Evolutionary conservation across 345 rosid species (phyloP).

Genomic region (Gossypioides kirkii): DNA sequence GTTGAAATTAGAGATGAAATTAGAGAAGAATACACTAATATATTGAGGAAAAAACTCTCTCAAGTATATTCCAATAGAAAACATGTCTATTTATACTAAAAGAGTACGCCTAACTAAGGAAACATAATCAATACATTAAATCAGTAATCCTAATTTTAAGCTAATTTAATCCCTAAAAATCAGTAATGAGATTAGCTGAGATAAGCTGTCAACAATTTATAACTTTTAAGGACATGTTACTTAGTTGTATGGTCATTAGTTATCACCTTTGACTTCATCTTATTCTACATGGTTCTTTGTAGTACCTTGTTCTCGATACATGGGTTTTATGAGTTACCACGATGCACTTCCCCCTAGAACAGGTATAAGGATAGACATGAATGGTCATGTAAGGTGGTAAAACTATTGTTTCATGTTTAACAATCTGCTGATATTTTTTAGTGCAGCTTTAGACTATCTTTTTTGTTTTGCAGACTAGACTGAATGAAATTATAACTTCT

Average conservation of each 20-base stretch:
- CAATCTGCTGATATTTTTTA: not conserved
- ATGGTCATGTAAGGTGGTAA: not conserved
- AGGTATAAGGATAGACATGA: not conserved
- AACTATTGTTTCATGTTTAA: conserved; percentile 5
- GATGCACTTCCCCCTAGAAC: not conserved
- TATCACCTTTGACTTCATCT: not conserved
- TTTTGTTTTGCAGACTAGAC: conserved; percentile 56
- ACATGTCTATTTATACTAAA: too few species aligned
- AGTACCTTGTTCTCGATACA: not conserved
- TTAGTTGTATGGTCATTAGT: not conserved
- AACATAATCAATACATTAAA: too few species aligned
- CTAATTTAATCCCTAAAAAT: too few species aligned
- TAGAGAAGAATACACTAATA: too few species aligned
- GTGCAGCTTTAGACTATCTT: not conserved
- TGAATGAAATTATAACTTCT: conserved; percentile 75
- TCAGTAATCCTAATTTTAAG: too few species aligned
- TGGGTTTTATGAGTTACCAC: not conserved
- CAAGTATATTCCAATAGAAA: too few species aligned
- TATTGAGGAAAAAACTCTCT: too few species aligned
- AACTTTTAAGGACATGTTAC: not conserved
- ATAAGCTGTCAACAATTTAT: too few species aligned
- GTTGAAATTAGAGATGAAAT: too few species aligned
- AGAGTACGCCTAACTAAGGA: too few species aligned
- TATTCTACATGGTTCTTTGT: not conserved
- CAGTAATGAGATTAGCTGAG: too few species aligned